These are phyloP conservation scores for Eugenia klotzschiana DNA, from an alignment of 441 rosid species.

Conservation along the genomic window DNA sequence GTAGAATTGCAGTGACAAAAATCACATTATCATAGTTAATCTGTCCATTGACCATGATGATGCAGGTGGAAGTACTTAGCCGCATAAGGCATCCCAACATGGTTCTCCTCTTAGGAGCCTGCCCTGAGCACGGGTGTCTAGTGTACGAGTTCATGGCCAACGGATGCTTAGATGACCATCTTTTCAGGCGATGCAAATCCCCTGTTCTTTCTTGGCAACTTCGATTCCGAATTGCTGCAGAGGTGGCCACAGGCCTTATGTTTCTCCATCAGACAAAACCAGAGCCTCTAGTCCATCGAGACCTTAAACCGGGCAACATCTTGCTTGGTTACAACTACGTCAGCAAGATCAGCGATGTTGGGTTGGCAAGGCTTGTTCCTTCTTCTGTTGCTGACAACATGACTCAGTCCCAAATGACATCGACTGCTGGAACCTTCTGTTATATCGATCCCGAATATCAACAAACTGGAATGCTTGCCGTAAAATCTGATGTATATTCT, in stretches of 20 bases:
- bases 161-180: slow-evolving; percentile 2
- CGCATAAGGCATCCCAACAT: slow-evolving; percentile 9
- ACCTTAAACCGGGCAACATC: slow-evolving; percentile 56
- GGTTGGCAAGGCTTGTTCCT: slow-evolving; percentile 51
- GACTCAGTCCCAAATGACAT: slow-evolving; percentile 29
- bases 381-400: slow-evolving; percentile 32
- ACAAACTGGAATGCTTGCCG: slow-evolving; percentile 63
- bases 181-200: neutral
- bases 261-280: slow-evolving; percentile 69
- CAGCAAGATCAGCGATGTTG: slow-evolving; percentile 58
- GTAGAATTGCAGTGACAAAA: neutral
- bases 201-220: slow-evolving; percentile 10
- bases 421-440: slow-evolving; percentile 52
- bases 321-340: slow-evolving; percentile 44
- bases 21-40: neutral
- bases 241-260: slow-evolving; percentile 41
- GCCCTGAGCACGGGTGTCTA: slow-evolving; percentile 1
- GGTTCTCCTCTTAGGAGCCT: slow-evolving; percentile 10
- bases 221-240: slow-evolving; percentile 56
- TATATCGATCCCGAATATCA: slow-evolving; percentile 70
- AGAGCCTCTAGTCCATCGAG: slow-evolving; percentile 65
- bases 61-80: slow-evolving; percentile 4
- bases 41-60: neutral
- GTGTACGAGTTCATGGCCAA: slow-evolving; percentile 2
- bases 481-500: slow-evolving; percentile 59